Base-by-base conservation (phyloP, 805 yeast genomes). In the Torulaspora delbrueckii region DNA sequence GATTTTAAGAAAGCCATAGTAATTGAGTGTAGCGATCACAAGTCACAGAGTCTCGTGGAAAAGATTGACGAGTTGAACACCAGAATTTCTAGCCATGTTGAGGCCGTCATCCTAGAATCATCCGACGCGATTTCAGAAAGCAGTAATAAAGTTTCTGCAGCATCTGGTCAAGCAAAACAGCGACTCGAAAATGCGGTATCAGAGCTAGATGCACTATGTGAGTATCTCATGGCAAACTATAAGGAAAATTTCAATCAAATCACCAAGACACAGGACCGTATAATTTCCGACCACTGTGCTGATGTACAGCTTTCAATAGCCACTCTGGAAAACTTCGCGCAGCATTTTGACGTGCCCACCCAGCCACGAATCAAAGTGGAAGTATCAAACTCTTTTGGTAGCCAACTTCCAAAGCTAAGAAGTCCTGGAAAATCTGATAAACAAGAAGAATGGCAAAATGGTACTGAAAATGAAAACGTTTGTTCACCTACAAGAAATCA, bases 241-340 rank as follows among this genome's bases (percentile, higher is more conserved):
- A 51, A 47, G 22, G 38, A 45, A 10, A 54, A 52, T 24, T 23
- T 49, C 2, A 37, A 32, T 3, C 59, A 59, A 42, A 42, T 53
- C 3, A 32, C 51, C 4, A 40, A 44, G 9, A 43, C 54, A 26
- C 30, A 26, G 30, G n/a, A 26, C n/a, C n/a, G 30, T 2, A 26
- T 26, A 26, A 26, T 26, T 28, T 14, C 44, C 14, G 43, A 37
- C n/a, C 14, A 27, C 12, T 31, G 33, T 12, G 37, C 25, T 10
- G 34, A n/a, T 13, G 42, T 38, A 1, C 42, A n/a, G 12, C 12
- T n/a, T 1, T 26, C 30, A 10, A 26, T 26, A 26, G n/a, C 12
- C 6, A n/a, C 30, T 10, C 12, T 26, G 30, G n/a, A 26, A 26
- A 26, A 7, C 30, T 3, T 9, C 30, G 30, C 30, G 30, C 30